These are phyloP conservation scores for Aspergillus sojae DNA, from an alignment of 2,329 filamentous ascomycete genomes.

Conservation along the genomic window DNA sequence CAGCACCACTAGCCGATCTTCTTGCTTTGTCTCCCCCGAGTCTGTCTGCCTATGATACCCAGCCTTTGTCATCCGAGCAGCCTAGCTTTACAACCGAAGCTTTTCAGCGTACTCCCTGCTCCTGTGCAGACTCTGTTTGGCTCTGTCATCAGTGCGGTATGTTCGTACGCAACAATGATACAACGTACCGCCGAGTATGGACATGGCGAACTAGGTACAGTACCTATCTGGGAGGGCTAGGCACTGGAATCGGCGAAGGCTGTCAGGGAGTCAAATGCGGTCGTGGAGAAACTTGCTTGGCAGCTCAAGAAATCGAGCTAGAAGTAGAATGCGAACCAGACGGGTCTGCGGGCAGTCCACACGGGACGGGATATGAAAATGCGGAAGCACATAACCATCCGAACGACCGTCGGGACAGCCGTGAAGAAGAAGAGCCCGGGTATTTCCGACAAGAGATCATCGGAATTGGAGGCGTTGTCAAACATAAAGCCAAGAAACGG, in stretches of 20 bases:
- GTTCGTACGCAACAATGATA: conserved; percentile 61
- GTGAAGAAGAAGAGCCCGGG: conserved; percentile 58
- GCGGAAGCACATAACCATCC: conserved; percentile 20
- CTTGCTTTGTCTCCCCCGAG: conserved; percentile 28
- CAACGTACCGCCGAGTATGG: conserved; percentile 71
- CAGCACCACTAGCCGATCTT: conserved; percentile 62
- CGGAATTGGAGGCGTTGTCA: conserved; percentile 84
- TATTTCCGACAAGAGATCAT: conserved; percentile 89
- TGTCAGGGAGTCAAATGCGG: conserved; percentile 88
- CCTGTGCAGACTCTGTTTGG: conserved; percentile 66
- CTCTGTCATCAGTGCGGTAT: conserved; percentile 83
- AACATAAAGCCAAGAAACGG: conserved; percentile 83
- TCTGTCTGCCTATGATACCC: conserved; percentile 33
- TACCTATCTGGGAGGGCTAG: conserved; percentile 74
- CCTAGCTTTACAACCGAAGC: conserved; percentile 49
- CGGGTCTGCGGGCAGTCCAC: conserved; percentile 49
- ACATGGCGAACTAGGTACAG: conserved; percentile 86
- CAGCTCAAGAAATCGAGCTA: conserved; percentile 74
- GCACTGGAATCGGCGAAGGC: conserved; percentile 85
- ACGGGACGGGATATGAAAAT: conserved; percentile 17
- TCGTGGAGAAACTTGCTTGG: conserved; percentile 74
- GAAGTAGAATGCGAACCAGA: conserved; percentile 86
- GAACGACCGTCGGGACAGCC: conserved; percentile 23
- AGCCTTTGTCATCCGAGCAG: conserved; percentile 26
- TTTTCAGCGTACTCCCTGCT: conserved; percentile 61